Evolutionary conservation across 805 yeast genomes (phyloP).

Genomic region (Candida andamanensis): DNA sequence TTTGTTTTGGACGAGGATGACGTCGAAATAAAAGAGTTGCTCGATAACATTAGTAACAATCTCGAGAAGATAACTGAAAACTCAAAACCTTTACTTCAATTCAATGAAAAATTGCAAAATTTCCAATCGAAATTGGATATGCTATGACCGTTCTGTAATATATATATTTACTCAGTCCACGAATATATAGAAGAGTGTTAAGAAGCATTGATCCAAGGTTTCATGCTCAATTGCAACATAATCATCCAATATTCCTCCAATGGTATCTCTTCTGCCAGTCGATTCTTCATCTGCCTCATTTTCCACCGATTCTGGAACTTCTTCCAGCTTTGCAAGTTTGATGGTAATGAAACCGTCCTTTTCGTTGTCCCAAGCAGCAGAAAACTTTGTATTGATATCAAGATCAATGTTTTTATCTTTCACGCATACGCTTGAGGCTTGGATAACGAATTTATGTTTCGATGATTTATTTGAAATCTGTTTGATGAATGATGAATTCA

Average conservation of each 20-base stretch:
- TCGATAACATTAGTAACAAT: slow-evolving; percentile 3
- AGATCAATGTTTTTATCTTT: slow-evolving; percentile 15
- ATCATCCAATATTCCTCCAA: slow-evolving; percentile 18
- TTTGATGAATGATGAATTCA: slow-evolving; percentile 28
- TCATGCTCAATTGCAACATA: slow-evolving; percentile 2
- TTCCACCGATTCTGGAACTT: not conserved
- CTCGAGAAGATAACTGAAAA: slow-evolving; percentile 2
- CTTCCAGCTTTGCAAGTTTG: slow-evolving; percentile 19
- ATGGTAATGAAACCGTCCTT: slow-evolving; percentile 45
- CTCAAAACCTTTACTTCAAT: slow-evolving; percentile 5
- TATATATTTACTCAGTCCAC: slow-evolving; percentile 5
- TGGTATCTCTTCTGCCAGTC: slow-evolving; percentile 5
- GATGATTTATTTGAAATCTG: slow-evolving; percentile 42
- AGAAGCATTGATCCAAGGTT: not conserved
- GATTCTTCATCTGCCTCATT: not conserved
- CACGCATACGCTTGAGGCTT: slow-evolving; percentile 29
- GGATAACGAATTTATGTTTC: slow-evolving; percentile 52
- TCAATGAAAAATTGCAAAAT: slow-evolving; percentile 17
- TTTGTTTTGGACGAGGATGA: too few relatives aligned
- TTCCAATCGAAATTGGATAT: slow-evolving; percentile 11
- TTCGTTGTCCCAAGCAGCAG: slow-evolving; percentile 49
- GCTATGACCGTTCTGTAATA: slow-evolving; percentile 2
- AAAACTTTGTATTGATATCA: slow-evolving; percentile 16
- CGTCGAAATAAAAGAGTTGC: slow-evolving; percentile 2
- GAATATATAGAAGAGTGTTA: slow-evolving; percentile 10